phyloP scores from a whole-genome alignment of 371 early-diverging fungal genomes.

The Umbelopsis sp. region DNA sequence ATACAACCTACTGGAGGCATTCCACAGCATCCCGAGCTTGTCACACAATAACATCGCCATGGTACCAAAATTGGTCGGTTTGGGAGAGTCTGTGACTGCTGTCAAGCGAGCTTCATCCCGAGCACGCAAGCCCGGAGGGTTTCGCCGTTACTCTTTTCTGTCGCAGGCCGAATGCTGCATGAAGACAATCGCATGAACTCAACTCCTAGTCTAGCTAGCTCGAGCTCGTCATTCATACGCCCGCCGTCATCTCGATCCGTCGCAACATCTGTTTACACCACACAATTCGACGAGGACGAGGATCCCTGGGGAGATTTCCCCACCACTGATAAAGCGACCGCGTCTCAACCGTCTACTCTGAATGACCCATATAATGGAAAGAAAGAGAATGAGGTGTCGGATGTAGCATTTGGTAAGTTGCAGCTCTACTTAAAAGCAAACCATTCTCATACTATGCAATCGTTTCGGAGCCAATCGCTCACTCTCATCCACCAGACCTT shows the following conservation, averaged over 20 bases:
- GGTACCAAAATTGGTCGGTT: too few relatives aligned
- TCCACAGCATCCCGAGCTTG: too few relatives aligned
- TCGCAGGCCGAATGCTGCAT: background rate
- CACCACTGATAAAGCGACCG: background rate
- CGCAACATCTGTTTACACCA: background rate
- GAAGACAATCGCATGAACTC: background rate
- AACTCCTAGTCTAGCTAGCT: constrained; percentile 5
- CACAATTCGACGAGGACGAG: constrained; percentile 4
- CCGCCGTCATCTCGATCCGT: constrained; percentile 5
- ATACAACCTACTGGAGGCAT: too few relatives aligned
- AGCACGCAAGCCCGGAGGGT: background rate
- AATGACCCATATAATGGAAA: background rate
- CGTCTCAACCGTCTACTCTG: background rate
- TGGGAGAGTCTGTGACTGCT: constrained; percentile 17
- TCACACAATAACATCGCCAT: too few relatives aligned
- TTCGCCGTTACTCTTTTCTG: background rate
- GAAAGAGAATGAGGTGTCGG: background rate
- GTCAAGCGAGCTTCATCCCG: background rate
- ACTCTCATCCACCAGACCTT: background rate
- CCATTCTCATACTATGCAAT: background rate
- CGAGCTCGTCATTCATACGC: background rate
- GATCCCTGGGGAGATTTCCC: constrained; percentile 8
- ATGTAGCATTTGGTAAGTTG: background rate
- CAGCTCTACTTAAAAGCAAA: background rate
- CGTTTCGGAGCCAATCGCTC: background rate